Base-by-base conservation (phyloP, 2,329 filamentous ascomycete genomes). In the Colletotrichum siamense region DNA sequence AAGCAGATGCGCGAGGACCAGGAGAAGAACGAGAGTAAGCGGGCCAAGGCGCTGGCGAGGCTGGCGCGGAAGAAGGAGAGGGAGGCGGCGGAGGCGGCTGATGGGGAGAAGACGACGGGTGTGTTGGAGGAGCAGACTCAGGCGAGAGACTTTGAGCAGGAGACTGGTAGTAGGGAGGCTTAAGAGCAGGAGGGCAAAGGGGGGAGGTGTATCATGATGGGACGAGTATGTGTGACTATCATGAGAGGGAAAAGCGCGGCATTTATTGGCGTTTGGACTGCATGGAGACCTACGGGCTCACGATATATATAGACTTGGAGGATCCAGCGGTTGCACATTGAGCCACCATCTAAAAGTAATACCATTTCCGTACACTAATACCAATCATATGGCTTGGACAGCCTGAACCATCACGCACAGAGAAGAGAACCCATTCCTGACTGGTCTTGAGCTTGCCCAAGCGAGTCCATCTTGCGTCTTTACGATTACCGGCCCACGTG, bases 1-100 rank as follows among this genome's bases (percentile, higher is more conserved):
- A 81, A 83, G n/a, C 82, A 84, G 71, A 82, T 89, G 79, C 83
- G 84, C 7, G 86, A 89, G 71, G 87, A 89, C n/a, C 83, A 87
- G 74, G 86, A 88, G 65, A 82, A 80, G 71, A 82, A 82, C 49
- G 84, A 85, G 66, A 81, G 80, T 15, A 79, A 82, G 44, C 77
- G 69, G n/a, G 84, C 82, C 13, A 83, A 81, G 68, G 77, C 81
- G 6, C 80, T 83, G 66, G 81, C 79, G 28, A 81, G 77, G 71
- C 55, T 76, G n/a, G 79, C 79, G 34, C 57, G 83, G 77, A 79
- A 82, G 52, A 70, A 26, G 55, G 75, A 71, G 26, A 71, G 68
- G 18, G 77, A 78, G 22, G 76, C 68, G n/a, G 75, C 61, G 59
- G 28, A 8, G 59, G 52, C 5, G 63, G 52, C 18, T 10, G 6